Evolutionary conservation across 1,139 yeast species (phyloP).

Genomic region (Taphrina sp.): DNA sequence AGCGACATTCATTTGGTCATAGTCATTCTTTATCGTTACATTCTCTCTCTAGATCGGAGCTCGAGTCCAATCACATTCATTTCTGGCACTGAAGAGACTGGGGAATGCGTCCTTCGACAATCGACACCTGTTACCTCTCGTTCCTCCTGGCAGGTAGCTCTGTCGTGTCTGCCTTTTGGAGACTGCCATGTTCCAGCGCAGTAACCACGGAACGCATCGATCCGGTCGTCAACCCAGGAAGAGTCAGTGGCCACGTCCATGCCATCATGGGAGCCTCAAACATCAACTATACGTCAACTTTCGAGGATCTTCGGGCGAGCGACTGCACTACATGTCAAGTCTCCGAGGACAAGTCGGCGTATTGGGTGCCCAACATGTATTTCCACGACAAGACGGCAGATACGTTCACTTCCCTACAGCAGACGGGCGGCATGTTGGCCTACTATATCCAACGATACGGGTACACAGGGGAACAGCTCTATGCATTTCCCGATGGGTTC

Average conservation of each 20-base stretch:
- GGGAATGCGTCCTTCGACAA: no score
- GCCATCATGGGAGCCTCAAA: slow-evolving; percentile 28
- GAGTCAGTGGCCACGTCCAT: slow-evolving; percentile 30
- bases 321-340: slow-evolving; percentile 32
- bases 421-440: slow-evolving; percentile 32
- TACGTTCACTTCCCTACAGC: slow-evolving; percentile 21
- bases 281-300: slow-evolving; percentile 21
- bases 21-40: no score
- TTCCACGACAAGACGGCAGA: slow-evolving; percentile 17
- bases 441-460: slow-evolving; percentile 34
- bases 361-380: slow-evolving; percentile 34
- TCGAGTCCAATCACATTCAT: no score
- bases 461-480: slow-evolving; percentile 21
- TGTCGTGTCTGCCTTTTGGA: slow-evolving; percentile 33
- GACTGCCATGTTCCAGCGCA: slow-evolving; percentile 26
- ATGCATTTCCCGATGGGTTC: slow-evolving; percentile 35
- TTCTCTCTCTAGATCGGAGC: no score
- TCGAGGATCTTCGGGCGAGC: slow-evolving; percentile 18
- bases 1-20: no score
- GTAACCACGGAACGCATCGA: slow-evolving; percentile 28
- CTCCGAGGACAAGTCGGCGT: slow-evolving; percentile 28
- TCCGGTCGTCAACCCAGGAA: slow-evolving; percentile 30
- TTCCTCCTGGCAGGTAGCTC: no score
- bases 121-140: no score
- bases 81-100: no score